phyloP scores from a whole-genome alignment of 225 moss, liverwort and hornwort genomes.

The Physcomitrellopsis africana region DNA sequence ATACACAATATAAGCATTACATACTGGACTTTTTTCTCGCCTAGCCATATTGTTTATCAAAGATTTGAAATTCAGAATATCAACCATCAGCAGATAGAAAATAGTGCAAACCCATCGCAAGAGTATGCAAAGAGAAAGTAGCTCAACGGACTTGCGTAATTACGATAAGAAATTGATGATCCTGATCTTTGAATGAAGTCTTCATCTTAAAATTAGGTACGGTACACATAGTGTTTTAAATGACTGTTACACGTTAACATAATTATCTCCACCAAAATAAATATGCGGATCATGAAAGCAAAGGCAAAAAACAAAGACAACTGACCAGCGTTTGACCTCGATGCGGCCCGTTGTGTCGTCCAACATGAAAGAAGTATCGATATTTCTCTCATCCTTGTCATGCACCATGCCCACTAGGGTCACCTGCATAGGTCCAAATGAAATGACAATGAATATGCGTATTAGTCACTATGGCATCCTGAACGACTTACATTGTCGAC shows the following conservation, averaged over 20 bases:
- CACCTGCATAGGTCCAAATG: conserved; percentile 53
- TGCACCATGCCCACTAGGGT: conserved; percentile 90
- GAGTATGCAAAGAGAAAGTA: not conserved
- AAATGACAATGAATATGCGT: not conserved
- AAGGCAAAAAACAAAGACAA: conserved; percentile 1
- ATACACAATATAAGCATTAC: not conserved
- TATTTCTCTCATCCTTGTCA: conserved; percentile 91
- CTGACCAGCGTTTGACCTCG: conserved; percentile 95
- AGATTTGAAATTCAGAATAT: not conserved
- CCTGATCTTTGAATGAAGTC: not conserved
- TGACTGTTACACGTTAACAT: not conserved
- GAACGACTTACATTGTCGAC: not conserved
- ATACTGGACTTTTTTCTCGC: not conserved
- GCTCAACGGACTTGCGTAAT: not conserved
- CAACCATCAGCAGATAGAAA: not conserved
- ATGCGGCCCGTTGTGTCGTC: conserved; percentile 94
- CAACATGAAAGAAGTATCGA: conserved; percentile 84
- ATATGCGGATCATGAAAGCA: not conserved
- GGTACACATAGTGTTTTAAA: not conserved
- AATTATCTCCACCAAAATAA: not conserved
- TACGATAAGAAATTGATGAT: not conserved
- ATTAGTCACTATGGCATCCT: not conserved
- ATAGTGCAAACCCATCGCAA: not conserved
- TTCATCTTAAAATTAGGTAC: too few species aligned
- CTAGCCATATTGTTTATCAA: not conserved